Percentiles rank a stretch among this genome's conserved stretches.
Conservation (phyloP, 2,329 filamentous ascomycete species). For the Pestalotiopsis sp. region DNA sequence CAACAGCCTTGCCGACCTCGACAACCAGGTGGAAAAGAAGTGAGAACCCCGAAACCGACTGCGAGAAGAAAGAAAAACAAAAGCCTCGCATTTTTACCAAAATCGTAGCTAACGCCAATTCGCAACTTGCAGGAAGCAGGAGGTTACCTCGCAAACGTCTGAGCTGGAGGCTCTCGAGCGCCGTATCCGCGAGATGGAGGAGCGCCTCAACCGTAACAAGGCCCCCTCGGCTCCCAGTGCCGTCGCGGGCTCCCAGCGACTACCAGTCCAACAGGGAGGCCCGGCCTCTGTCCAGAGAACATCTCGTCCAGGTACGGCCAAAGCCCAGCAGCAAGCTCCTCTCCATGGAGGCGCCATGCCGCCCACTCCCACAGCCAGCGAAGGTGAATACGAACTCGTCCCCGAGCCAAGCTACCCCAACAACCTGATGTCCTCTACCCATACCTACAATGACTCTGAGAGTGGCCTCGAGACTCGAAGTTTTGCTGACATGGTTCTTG, state of each 20-base stretch:
- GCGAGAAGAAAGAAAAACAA: background rate
- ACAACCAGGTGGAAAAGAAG: constrained; percentile 80
- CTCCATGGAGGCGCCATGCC: constrained; percentile 60
- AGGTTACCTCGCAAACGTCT: constrained; percentile 70
- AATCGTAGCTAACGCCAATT: background rate
- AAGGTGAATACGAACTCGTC: constrained; percentile 58
- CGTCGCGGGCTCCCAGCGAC: constrained; percentile 28
- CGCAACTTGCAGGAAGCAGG: constrained; percentile 69
- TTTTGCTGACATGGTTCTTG: constrained; percentile 44
- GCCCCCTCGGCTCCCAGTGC: constrained; percentile 11
- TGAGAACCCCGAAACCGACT: constrained; percentile 45
- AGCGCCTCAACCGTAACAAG: constrained; percentile 59
- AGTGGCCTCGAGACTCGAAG: constrained; percentile 34
- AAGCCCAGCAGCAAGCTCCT: constrained; percentile 46
- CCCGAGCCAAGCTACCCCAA: constrained; percentile 18
- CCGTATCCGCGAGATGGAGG: constrained; percentile 82
- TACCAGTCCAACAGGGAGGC: constrained; percentile 22
- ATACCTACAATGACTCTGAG: constrained; percentile 18
- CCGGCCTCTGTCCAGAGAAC: constrained; percentile 25
- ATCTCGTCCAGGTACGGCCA: constrained; percentile 56
- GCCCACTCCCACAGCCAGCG: constrained; percentile 61
- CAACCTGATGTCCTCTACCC: constrained; percentile 22
- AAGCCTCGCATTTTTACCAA: too few relatives aligned
- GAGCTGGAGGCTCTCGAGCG: constrained; percentile 87
- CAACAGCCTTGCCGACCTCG: constrained; percentile 72